Percentiles rank a stretch among this genome's conserved stretches.
Conservation (phyloP, 83 land plant genomes). For the Diphasiastrum complanatum region DNA sequence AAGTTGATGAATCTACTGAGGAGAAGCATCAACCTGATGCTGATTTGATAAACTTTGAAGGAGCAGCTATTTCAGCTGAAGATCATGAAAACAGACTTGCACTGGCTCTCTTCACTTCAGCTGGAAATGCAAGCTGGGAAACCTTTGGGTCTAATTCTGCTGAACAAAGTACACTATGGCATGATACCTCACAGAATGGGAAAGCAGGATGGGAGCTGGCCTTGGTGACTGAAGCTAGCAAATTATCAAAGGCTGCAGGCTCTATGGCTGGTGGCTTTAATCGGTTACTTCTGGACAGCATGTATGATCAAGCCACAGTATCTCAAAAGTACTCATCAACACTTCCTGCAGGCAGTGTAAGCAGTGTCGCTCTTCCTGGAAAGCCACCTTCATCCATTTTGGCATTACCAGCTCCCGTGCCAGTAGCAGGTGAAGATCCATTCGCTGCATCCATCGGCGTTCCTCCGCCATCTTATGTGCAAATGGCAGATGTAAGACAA, state of each 20-base stretch:
- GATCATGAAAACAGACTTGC: slow-evolving; percentile 72
- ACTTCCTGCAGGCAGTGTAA: too few relatives aligned
- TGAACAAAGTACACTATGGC: too few relatives aligned
- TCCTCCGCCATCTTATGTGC: slow-evolving; percentile 77
- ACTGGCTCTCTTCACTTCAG: slow-evolving; percentile 57
- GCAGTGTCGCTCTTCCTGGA: slow-evolving; percentile 80
- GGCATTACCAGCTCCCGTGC: slow-evolving; percentile 87
- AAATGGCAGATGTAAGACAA: slow-evolving; percentile 66
- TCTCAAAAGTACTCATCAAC: too few relatives aligned
- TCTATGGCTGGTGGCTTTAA: slow-evolving; percentile 4
- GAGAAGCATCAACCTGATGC: slow-evolving; percentile 19
- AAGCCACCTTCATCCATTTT: slow-evolving; percentile 34
- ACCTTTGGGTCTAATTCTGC: too few relatives aligned
- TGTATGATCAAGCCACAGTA: too few relatives aligned
- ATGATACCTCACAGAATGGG: too few relatives aligned
- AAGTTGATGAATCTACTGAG: slow-evolving; percentile 4
- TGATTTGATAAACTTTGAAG: slow-evolving; percentile 58
- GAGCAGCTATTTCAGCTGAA: slow-evolving; percentile 48
- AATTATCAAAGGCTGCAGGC: not conserved
- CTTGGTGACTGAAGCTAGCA: slow-evolving; percentile 16
- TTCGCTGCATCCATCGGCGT: slow-evolving; percentile 56
- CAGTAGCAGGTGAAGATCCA: slow-evolving; percentile 50
- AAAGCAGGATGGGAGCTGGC: too few relatives aligned
- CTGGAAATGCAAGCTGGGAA: slow-evolving; percentile 81
- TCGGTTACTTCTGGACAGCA: slow-evolving; percentile 2